These are phyloP conservation scores for Phytophthora boehmeriae DNA, from an alignment of 352 stramenopile genomes.

Conservation along the genomic window DNA sequence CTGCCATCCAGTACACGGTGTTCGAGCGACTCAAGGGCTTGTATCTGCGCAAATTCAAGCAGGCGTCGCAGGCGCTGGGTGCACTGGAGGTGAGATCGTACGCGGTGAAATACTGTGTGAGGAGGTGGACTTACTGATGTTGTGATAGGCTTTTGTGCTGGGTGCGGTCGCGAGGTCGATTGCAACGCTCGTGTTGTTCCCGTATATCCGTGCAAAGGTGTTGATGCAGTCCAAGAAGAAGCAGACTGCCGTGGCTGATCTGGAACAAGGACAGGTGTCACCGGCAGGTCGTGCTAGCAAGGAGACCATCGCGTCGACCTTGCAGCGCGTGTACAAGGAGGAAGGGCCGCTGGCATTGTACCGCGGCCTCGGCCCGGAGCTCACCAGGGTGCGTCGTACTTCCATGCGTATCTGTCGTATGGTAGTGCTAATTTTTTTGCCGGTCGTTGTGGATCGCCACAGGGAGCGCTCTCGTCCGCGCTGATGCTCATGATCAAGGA, in stretches of 20 bases:
- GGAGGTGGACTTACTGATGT: not conserved
- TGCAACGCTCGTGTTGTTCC: constrained; percentile 96
- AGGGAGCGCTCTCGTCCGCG: constrained; percentile 95
- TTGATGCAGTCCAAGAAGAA: constrained; percentile 92
- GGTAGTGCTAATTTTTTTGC: constrained; percentile 1
- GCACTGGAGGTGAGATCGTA: constrained; percentile 64
- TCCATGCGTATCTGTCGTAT: not conserved
- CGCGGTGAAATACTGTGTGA: not conserved
- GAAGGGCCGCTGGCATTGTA: constrained; percentile 92
- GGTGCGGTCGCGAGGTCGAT: constrained; percentile 94
- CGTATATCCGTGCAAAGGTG: constrained; percentile 97
- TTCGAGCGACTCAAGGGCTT: constrained; percentile 92
- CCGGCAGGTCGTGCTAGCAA: constrained; percentile 47
- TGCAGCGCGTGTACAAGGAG: constrained; percentile 79
- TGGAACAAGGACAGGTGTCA: constrained; percentile 14
- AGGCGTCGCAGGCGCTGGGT: constrained; percentile 55
- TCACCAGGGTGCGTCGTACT: constrained; percentile 76
- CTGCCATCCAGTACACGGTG: constrained; percentile 97
- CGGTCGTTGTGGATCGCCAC: constrained; percentile 9
- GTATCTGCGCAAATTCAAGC: constrained; percentile 72
- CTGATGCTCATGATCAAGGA: constrained; percentile 99
- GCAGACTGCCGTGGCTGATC: constrained; percentile 17
- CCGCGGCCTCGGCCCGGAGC: constrained; percentile 93
- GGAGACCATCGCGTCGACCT: constrained; percentile 76
- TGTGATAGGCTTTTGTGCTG: constrained; percentile 92